Base-by-base conservation (phyloP, 2,329 filamentous ascomycete species). In the Hypoxylon sp. region DNA sequence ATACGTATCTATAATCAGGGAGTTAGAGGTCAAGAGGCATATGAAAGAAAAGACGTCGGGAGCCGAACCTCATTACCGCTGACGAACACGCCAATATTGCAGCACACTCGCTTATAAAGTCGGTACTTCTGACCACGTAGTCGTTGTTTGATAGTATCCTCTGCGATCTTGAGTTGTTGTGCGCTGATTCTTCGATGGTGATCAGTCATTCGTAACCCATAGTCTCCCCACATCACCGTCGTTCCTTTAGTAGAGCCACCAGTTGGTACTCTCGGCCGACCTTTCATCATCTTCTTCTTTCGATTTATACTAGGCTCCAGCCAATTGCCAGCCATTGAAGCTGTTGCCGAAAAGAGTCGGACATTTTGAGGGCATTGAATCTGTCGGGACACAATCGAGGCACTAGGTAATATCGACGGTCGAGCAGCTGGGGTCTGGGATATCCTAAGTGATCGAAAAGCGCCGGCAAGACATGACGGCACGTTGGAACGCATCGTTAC, bases 201-300 rank as follows among this genome's bases (percentile, higher is more conserved):
- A 81, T 99, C 96, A 70, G 87, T 90, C 90, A 99, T 96, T 63
- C 96, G 92, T 73, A 99, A 84, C 8, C 96, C 96, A 79, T 94
- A 99, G 80, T 98, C 94, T 61, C 96, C 96, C 94, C 94, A 98
- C 63, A 97, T 90, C 19, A 99, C 92, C 0, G 95, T 98, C 37
- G 96, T 99, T 74, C 96, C 96, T 80, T 97, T 94, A 37, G 88
- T 90, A 61, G 93, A 97, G 68, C 96, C 96, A 69, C 96, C 96
- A 0, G 94, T 99, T 24, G 93, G 88, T 53, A 98, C 94, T 75
- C 94, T 90, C 54, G 93, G 91, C 1, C 94, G 89, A 42, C 95
- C 96, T 83, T 98, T 98, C 73, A 94, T 94, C 85, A 97, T 97
- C 80, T 93, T 93, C 77, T 90, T 91, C 79, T 94, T 94, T 72